A percentile compares a stretch with the other conserved stretches of the same genome.
phyloP scores from a whole-genome alignment of 495 filamentous ascomycete species.

The Penicillium mononematosum region DNA sequence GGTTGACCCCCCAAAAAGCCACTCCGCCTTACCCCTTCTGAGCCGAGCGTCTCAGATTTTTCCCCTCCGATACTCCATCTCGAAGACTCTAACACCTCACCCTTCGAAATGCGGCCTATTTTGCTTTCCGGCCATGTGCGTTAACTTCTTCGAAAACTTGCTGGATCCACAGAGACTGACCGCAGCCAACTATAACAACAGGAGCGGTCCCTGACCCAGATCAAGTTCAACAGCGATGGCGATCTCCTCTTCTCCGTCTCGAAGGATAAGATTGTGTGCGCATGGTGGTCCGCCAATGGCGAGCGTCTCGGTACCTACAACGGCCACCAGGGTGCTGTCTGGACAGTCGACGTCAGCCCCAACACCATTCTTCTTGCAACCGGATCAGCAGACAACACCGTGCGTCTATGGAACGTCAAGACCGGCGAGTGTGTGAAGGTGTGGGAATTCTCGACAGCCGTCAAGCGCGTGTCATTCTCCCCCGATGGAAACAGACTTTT shows the following conservation, averaged over 20 bases:
- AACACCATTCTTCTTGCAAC: conserved; percentile 90
- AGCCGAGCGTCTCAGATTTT: conserved; percentile 22
- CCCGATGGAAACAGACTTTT: conserved; percentile 86
- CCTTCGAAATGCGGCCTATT: conserved; percentile 81
- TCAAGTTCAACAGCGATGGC: conserved; percentile 95
- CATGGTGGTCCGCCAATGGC: conserved; percentile 91
- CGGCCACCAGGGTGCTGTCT: conserved; percentile 95
- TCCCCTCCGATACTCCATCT: conserved; percentile 22
- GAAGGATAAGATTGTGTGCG: conserved; percentile 96
- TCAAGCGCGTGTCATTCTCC: conserved; percentile 95
- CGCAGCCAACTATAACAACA: conserved; percentile 30
- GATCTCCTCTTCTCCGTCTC: conserved; percentile 96
- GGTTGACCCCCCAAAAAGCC: conserved; percentile 40
- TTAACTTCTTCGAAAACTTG: conserved; percentile 21
- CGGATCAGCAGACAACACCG: conserved; percentile 96
- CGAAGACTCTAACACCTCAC: conserved; percentile 16
- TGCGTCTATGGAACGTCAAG: conserved; percentile 94
- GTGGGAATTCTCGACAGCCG: conserved; percentile 94
- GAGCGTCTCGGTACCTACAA: conserved; percentile 94
- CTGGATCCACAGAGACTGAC: conserved; percentile 28
- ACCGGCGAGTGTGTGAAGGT: conserved; percentile 89
- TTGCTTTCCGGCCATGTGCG: conserved; percentile 87
- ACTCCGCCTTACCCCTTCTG: conserved; percentile 34
- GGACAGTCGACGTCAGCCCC: conserved; percentile 97
- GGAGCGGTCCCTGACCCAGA: conserved; percentile 97